Percentiles rank a stretch among this genome's conserved stretches.
These are phyloP conservation scores for Kodamaea anthophila DNA, from an alignment of 1,139 yeast species.

Conservation along the genomic window DNA sequence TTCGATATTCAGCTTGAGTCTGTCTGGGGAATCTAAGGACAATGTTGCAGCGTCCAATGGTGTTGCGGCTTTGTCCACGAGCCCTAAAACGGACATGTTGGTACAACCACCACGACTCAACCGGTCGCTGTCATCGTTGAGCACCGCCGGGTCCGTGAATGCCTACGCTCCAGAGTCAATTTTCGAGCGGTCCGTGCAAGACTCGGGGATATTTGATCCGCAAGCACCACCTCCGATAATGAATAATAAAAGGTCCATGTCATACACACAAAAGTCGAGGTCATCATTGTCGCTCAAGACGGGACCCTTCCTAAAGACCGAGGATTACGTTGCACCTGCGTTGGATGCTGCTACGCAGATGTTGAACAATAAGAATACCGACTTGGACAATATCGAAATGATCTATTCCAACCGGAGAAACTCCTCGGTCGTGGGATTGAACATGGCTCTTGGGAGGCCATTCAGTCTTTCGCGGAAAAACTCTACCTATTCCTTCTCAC, in stretches of 20 bases:
- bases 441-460: conserved; percentile 54
- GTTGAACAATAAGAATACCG: conserved; percentile 48
- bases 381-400: conserved; percentile 65
- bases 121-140: conserved; percentile 6
- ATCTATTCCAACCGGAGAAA: conserved; percentile 58
- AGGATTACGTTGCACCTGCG: conserved; percentile 78
- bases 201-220: conserved; percentile 15
- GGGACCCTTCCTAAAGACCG: conserved; percentile 27
- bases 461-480: conserved; percentile 37
- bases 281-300: conserved; percentile 19
- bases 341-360: conserved; percentile 72
- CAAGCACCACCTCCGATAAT: conserved; percentile 14
- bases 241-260: conserved; percentile 19
- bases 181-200: conserved; percentile 62
- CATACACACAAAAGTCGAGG: conserved; percentile 21
- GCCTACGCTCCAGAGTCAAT: conserved; percentile 33
- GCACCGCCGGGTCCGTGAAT: conserved; percentile 4
- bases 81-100: conserved; percentile 1
- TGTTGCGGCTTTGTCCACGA: not conserved
- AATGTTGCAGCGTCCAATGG: conserved; percentile 2
- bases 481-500: conserved; percentile 29
- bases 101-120: conserved; percentile 2
- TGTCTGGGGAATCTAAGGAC: conserved; percentile 7
- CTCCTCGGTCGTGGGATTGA: conserved; percentile 53
- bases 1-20: conserved; percentile 9